A percentile compares a stretch with the other conserved stretches of the same genome.
Evolutionary conservation across 805 yeast species (phyloP).

Genomic region (Saturnispora galanensis): DNA sequence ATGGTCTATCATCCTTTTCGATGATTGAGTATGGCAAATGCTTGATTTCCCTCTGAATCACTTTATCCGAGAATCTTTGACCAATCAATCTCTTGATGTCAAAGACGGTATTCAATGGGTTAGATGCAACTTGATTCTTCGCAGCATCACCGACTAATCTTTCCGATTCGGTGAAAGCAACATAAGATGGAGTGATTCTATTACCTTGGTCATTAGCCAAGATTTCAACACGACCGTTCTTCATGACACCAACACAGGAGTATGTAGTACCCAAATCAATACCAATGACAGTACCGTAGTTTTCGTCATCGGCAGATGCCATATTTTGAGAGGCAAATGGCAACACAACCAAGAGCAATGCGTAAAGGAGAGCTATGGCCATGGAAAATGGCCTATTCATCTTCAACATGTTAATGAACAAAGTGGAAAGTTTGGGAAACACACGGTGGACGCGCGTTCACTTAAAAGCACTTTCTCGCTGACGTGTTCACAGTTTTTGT

Average conservation of each 20-base stretch:
- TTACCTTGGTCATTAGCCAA: slow-evolving; percentile 98
- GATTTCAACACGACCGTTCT: slow-evolving; percentile 64
- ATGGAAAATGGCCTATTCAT: slow-evolving; percentile 21
- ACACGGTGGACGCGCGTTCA: neutral
- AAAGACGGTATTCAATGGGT: slow-evolving; percentile 86
- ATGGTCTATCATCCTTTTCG: slow-evolving; percentile 77
- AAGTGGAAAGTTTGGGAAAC: neutral
- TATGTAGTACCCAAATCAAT: slow-evolving; percentile 97
- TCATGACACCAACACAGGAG: slow-evolving; percentile 86
- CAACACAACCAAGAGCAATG: slow-evolving; percentile 20
- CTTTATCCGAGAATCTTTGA: slow-evolving; percentile 68
- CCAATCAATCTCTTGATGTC: slow-evolving; percentile 95
- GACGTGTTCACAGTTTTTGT: neutral
- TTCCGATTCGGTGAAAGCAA: slow-evolving; percentile 92
- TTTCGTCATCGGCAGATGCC: slow-evolving; percentile 23
- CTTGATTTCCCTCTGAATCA: slow-evolving; percentile 68
- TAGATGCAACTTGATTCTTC: slow-evolving; percentile 96
- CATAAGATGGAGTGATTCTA: slow-evolving; percentile 96
- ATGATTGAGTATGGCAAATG: slow-evolving; percentile 83
- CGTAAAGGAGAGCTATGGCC: slow-evolving; percentile 21
- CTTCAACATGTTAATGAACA: slow-evolving; percentile 16
- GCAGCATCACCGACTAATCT: slow-evolving; percentile 97
- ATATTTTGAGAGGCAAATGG: slow-evolving; percentile 21
- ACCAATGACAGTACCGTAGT: slow-evolving; percentile 53
- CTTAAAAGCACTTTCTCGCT: neutral